Percentiles rank a stretch among this genome's conserved stretches.
phyloP scores from a whole-genome alignment of 495 filamentous ascomycete genomes.

The Oidiodendron maius region DNA sequence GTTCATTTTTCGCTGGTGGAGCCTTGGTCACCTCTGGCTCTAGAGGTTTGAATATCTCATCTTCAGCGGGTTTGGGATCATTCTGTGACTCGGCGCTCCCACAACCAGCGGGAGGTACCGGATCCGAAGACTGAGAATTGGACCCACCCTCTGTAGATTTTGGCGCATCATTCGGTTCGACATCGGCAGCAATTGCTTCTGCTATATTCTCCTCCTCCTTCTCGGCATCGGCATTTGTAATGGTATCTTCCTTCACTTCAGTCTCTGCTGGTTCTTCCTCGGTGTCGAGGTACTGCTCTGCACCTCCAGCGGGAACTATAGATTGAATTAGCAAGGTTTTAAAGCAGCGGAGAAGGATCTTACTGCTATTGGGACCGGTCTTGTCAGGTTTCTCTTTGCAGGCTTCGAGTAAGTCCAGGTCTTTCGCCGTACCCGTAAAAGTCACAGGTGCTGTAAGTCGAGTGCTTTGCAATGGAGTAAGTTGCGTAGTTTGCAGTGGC shows the following conservation, averaged over 20 bases:
- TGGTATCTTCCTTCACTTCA: not conserved
- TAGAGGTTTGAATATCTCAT: not conserved
- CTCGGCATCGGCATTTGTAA: not conserved
- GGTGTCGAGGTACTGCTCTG: not conserved
- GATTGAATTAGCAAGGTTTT: not conserved
- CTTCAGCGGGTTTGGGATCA: not conserved
- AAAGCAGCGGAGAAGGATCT: too few species aligned
- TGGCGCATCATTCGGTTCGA: not conserved
- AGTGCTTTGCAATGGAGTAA: conserved; percentile 8
- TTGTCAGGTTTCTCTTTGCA: conserved; percentile 4
- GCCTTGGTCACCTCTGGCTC: not conserved
- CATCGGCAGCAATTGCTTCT: not conserved
- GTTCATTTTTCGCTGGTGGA: not conserved
- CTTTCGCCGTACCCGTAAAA: conserved; percentile 12
- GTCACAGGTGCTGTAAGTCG: conserved; percentile 7
- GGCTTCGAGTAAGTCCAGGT: conserved; percentile 13
- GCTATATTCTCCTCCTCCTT: not conserved
- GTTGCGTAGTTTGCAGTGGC: conserved; percentile 8
- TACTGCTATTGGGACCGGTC: too few species aligned
- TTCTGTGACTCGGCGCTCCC: too few species aligned
- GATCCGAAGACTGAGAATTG: too few species aligned
- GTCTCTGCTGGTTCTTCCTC: not conserved
- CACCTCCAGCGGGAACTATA: not conserved
- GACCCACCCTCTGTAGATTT: not conserved
- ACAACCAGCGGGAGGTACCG: too few species aligned